Conservation (phyloP, 805 yeast genomes). For the Zygosaccharomyces kombuchaensis region DNA sequence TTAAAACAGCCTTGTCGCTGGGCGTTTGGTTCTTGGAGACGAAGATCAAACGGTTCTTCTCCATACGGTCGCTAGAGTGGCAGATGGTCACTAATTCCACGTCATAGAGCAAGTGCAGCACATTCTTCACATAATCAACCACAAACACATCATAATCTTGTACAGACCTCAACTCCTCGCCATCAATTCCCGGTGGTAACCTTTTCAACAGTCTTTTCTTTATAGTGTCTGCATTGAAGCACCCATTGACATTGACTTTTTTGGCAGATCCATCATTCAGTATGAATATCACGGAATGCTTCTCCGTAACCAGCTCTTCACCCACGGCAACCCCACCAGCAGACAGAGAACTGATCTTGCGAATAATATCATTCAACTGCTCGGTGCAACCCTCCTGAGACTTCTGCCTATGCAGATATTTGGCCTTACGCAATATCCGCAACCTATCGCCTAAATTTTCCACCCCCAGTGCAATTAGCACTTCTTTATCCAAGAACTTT, state of each 20-base stretch:
- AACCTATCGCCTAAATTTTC: slow-evolving; percentile 80
- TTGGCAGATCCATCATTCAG: slow-evolving; percentile 69
- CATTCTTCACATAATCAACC: slow-evolving; percentile 41
- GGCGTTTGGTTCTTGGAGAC: slow-evolving; percentile 66
- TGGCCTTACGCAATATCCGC: slow-evolving; percentile 56
- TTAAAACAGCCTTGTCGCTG: slow-evolving; percentile 51
- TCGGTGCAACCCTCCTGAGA: slow-evolving; percentile 11
- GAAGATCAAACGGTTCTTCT: slow-evolving; percentile 63
- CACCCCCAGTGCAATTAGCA: slow-evolving; percentile 70
- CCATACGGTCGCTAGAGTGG: slow-evolving; percentile 66
- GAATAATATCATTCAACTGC: slow-evolving; percentile 22
- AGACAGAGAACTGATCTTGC: slow-evolving; percentile 23
- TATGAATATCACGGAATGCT: slow-evolving; percentile 57
- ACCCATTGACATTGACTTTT: slow-evolving; percentile 67
- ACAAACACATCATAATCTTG: slow-evolving; percentile 57
- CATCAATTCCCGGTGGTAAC: slow-evolving; percentile 33
- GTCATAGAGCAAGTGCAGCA: slow-evolving; percentile 54
- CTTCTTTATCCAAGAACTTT: slow-evolving; percentile 46
- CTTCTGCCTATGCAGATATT: slow-evolving; percentile 33
- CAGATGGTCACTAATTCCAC: slow-evolving; percentile 80
- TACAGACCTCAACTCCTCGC: slow-evolving; percentile 28
- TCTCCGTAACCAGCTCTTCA: slow-evolving; percentile 37
- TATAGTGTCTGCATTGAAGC: slow-evolving; percentile 75
- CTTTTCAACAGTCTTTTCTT: slow-evolving; percentile 63
- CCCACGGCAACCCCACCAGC: slow-evolving; percentile 15